phyloP scores from a whole-genome alignment of 768 basidiomycete genomes.

The Macrolepiota dolichaula region DNA sequence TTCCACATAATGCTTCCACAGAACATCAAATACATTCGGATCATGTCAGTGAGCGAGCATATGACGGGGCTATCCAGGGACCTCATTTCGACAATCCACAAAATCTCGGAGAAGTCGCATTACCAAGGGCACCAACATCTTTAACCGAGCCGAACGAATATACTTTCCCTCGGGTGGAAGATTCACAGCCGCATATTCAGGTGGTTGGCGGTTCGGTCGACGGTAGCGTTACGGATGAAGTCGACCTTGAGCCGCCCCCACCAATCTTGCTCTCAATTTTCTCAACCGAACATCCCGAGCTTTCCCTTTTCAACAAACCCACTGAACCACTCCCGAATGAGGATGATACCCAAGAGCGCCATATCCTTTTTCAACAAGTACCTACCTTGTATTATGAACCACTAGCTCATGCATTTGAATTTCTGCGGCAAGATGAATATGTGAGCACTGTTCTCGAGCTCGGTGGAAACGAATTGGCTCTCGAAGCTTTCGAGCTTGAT shows the following conservation, averaged over 20 bases:
- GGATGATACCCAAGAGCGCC: slow-evolving; percentile 15
- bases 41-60: not conserved
- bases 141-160: not conserved
- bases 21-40: not conserved
- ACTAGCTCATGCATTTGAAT: slow-evolving; percentile 65
- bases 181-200: not conserved
- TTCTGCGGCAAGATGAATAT: slow-evolving; percentile 60
- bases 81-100: not conserved
- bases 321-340: slow-evolving; percentile 15
- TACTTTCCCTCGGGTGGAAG: not conserved
- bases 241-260: slow-evolving; percentile 75
- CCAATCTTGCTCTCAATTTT: slow-evolving; percentile 54
- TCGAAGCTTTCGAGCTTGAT: slow-evolving; percentile 71
- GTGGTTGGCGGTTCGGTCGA: not conserved
- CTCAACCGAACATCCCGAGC: slow-evolving; percentile 32
- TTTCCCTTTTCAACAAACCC: slow-evolving; percentile 59
- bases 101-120: not conserved
- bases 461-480: slow-evolving; percentile 56
- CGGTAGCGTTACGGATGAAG: slow-evolving; percentile 58
- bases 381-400: slow-evolving; percentile 81
- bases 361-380: slow-evolving; percentile 55
- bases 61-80: not conserved
- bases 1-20: not conserved
- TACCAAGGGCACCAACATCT: not conserved
- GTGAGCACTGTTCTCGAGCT: slow-evolving; percentile 44